Evolutionary conservation across 2,329 filamentous ascomycete species (phyloP).

Genomic region (Colletotrichum sp.): DNA sequence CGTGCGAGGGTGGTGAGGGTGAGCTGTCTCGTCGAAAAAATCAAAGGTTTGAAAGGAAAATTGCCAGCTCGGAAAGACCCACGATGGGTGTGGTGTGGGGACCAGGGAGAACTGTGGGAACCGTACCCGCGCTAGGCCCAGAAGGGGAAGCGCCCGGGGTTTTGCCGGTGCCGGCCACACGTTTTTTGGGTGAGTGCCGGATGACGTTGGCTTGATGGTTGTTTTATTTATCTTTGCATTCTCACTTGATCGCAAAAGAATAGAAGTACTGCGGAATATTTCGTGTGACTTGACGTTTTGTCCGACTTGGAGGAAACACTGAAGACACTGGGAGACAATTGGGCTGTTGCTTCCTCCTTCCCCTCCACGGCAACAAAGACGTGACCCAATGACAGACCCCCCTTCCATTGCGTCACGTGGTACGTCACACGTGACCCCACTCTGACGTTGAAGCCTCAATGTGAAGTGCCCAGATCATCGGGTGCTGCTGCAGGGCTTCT

Average conservation of each 20-base stretch:
- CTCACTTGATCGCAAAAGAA: no score
- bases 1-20: conserved; percentile 20
- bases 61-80: conserved; percentile 23
- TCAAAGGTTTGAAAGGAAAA: conserved; percentile 25
- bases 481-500: conserved; percentile 8
- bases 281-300: not conserved
- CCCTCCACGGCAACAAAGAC: not conserved
- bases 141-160: not conserved
- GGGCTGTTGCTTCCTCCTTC: not conserved
- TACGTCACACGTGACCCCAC: conserved; percentile 9
- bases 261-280: not conserved
- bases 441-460: not conserved
- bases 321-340: not conserved
- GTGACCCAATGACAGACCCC: not conserved
- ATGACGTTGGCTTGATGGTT: conserved; percentile 8
- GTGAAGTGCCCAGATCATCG: not conserved
- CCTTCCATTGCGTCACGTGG: conserved; percentile 2
- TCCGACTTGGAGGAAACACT: not conserved
- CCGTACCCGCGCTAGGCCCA: not conserved
- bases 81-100: conserved; percentile 17
- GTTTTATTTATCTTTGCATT: not conserved
- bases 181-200: conserved; percentile 6
- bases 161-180: conserved; percentile 18
- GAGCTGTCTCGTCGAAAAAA: conserved; percentile 25
- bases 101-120: conserved; percentile 18